These are phyloP conservation scores for Rhizopus sp. DNA, from an alignment of 371 early-diverging fungal genomes.

Conservation along the genomic window DNA sequence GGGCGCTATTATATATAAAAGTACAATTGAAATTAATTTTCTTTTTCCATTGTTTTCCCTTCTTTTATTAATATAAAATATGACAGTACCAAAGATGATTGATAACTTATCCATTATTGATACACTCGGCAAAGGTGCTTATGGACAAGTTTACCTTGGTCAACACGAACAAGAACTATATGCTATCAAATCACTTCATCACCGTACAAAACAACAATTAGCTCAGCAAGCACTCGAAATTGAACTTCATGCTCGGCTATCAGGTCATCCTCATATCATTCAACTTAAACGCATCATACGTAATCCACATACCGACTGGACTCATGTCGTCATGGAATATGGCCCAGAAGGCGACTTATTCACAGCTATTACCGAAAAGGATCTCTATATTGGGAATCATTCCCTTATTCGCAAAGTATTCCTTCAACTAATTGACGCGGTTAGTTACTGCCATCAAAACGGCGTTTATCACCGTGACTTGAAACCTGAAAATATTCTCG, in stretches of 20 bases:
- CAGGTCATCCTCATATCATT: slow-evolving; percentile 71
- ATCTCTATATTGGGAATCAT: slow-evolving; percentile 51
- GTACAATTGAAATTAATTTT: neutral
- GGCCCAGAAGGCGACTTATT: slow-evolving; percentile 72
- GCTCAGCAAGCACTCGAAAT: slow-evolving; percentile 56
- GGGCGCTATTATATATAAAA: neutral
- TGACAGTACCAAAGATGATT: slow-evolving; percentile 12
- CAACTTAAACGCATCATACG: slow-evolving; percentile 66
- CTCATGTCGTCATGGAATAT: slow-evolving; percentile 73
- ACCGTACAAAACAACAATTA: slow-evolving; percentile 21
- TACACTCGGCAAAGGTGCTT: slow-evolving; percentile 71
- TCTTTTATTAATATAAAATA: neutral
- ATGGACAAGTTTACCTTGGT: slow-evolving; percentile 67
- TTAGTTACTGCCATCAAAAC: slow-evolving; percentile 54
- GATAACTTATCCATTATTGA: slow-evolving; percentile 39
- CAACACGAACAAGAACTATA: slow-evolving; percentile 31
- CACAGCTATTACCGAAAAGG: slow-evolving; percentile 62
- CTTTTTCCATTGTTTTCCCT: neutral
- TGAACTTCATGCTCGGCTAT: slow-evolving; percentile 64
- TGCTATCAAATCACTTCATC: slow-evolving; percentile 72
- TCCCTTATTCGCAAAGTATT: slow-evolving; percentile 52
- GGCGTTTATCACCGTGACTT: slow-evolving; percentile 76
- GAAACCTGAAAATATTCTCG: slow-evolving; percentile 71
- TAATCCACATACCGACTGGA: slow-evolving; percentile 38
- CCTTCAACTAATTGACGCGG: slow-evolving; percentile 58